Base-by-base conservation (phyloP, 2,329 filamentous ascomycete species). In the Incumbomyces delicatus region DNA sequence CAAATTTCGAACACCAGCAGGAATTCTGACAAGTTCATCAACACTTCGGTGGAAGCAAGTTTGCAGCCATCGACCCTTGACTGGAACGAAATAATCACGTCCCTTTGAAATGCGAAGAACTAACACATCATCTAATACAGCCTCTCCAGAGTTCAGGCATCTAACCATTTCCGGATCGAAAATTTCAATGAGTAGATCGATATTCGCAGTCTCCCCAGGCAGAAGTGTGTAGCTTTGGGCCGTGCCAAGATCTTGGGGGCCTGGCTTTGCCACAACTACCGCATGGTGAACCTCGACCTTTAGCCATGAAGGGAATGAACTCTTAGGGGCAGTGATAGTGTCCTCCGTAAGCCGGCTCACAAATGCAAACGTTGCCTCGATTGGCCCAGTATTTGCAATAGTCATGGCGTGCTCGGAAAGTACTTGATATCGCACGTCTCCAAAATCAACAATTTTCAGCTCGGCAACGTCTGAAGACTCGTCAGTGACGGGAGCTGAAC, bases 321-420 rank as follows among this genome's bases (percentile, higher is more conserved):
- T 6, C n/a, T 18, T 17, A 11, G 39, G 13, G 6, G 20, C 20
- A 20, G 14, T 30, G 20, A 17, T 29, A 20, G 11, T 69, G 1
- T 70, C 66, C 1, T 72, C 69, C 1, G 69, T 67, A 2, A 85
- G 82, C 52, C 81, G 81, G 49, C 87, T 83, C 1, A 89, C 78
- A 61, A 98, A 94, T 1, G 75, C 77, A 58, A 95, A 83, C 0
- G 73, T 85, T 0, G 92, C 89, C 2, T 81, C 66, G 0, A 94
- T 87, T 22, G 87, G 76, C 2, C 92, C 84, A 0, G 92, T 98
- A 57, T 98, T 98, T 20, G 92, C 92, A 46, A 98, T 78, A 0
- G 89, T 96, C 36, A 96, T 63, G 2, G 73, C 77, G 3, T 82
- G 76, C 7, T 71, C 74, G 55, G 83, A 78, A 6, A 73, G 76